phyloP scores from a whole-genome alignment of 306 rosid genomes.

The Hippophae tibetana region DNA sequence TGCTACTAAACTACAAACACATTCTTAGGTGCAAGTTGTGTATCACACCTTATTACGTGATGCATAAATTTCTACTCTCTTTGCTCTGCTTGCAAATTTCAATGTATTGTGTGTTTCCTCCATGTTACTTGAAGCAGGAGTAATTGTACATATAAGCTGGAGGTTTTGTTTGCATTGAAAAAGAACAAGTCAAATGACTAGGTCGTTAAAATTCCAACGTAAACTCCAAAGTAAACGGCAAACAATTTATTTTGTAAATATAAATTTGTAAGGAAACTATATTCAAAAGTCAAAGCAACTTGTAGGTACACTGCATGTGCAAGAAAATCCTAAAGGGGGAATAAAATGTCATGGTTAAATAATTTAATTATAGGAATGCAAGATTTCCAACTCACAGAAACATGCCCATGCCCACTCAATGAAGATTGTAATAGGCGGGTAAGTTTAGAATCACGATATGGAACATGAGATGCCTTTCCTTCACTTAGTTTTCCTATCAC shows the following conservation, averaged over 20 bases:
- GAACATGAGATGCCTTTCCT: conserved; percentile 99
- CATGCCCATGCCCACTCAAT: conserved; percentile 91
- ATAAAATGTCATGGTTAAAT: background rate
- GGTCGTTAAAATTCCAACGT: too few relatives aligned
- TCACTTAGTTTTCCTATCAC: conserved; percentile 96
- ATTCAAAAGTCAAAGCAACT: too few relatives aligned
- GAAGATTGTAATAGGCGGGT: conserved; percentile 97
- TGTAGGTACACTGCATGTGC: too few relatives aligned
- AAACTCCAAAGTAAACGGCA: too few relatives aligned
- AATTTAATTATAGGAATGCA: conserved; percentile 5
- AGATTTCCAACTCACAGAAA: conserved; percentile 66
- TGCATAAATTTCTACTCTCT: conserved; percentile 92
- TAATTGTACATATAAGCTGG: conserved; percentile 98
- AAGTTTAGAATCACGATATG: conserved; percentile 97
- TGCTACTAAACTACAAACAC: conserved; percentile 5
- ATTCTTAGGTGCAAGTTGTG: conserved; percentile 11
- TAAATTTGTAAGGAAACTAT: too few relatives aligned
- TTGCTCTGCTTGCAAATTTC: conserved; percentile 98
- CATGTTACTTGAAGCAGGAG: conserved; percentile 97
- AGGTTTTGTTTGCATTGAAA: conserved; percentile 13
- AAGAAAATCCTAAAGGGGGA: too few relatives aligned
- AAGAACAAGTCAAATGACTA: conserved; percentile 1
- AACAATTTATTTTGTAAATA: too few relatives aligned
- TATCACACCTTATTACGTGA: conserved; percentile 80
- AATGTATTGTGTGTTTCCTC: conserved; percentile 99